Evolutionary conservation across 148 eudicot genomes (phyloP).

Genomic region (Fagopyrum tataricum): DNA sequence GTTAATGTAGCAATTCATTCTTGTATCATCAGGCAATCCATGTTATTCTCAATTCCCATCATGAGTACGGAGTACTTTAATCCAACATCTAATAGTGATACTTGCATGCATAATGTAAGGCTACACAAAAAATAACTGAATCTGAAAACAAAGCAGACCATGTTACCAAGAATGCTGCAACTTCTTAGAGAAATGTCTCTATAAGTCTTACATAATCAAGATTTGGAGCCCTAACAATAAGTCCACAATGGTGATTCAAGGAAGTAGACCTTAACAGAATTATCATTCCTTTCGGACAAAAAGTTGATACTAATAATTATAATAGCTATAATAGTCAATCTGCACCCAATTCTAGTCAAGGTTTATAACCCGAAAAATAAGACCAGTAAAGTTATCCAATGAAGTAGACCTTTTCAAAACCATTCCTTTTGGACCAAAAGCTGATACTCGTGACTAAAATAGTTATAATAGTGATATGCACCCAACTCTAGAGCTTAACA

Average conservation of each 20-base stretch:
- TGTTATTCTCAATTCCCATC: no score
- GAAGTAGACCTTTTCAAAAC: no score
- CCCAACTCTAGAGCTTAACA: neutral
- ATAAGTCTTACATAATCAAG: neutral
- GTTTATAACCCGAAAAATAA: no score
- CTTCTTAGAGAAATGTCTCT: neutral
- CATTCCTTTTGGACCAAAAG: no score
- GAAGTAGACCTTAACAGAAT: neutral
- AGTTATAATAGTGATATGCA: no score
- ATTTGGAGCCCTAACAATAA: neutral
- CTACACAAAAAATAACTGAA: neutral
- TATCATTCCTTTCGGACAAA: neutral
- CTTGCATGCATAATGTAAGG: neutral
- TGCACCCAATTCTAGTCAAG: no score
- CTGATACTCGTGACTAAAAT: no score
- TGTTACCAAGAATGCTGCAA: neutral
- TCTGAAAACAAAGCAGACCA: neutral
- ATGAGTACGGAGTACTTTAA: no score
- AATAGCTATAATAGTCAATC: neutral
- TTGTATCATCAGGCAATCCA: no score
- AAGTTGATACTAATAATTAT: neutral
- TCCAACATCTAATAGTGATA: no score
- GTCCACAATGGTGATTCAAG: neutral
- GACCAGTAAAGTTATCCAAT: no score
- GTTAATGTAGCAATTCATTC: no score